Evolutionary conservation across 2,329 filamentous ascomycete species (phyloP).

Genomic region (Aspergillus neoniger): DNA sequence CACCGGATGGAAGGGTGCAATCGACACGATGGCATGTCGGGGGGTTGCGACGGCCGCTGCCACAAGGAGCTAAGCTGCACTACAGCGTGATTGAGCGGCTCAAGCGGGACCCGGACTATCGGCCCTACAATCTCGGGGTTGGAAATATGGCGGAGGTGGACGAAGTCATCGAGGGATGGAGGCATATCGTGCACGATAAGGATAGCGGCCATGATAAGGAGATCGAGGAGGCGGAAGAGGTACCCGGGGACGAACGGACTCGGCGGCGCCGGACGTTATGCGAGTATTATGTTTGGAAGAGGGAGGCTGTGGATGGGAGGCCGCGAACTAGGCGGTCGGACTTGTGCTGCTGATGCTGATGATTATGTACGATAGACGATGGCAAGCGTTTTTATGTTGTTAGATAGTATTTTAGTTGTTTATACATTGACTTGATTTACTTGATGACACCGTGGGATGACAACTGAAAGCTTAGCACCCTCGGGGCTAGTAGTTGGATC

Average conservation of each 20-base stretch:
- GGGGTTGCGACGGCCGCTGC: conserved; percentile 19
- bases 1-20: conserved; percentile 16
- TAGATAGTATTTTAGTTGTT: too few species aligned
- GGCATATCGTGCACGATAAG: conserved; percentile 4
- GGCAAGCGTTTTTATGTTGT: too few species aligned
- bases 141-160: conserved; percentile 13
- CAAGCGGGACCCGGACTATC: conserved; percentile 15
- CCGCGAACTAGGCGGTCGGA: too few species aligned
- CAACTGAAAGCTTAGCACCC: too few species aligned
- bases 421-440: too few species aligned
- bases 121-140: conserved; percentile 25
- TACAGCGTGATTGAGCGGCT: conserved; percentile 19
- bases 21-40: conserved; percentile 20
- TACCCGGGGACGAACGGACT: neutral
- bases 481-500: too few species aligned
- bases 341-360: too few species aligned
- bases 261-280: neutral
- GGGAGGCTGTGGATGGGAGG: too few species aligned
- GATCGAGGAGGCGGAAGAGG: neutral
- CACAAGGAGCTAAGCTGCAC: conserved; percentile 17
- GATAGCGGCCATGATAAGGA: conserved; percentile 1
- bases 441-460: too few species aligned
- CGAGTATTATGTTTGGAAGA: neutral
- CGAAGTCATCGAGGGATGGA: conserved; percentile 14
- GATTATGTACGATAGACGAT: too few species aligned